A percentile compares a stretch with the other conserved stretches of the same genome.
Conservation (phyloP, 768 basidiomycete genomes). For the Mycena filopes region DNA sequence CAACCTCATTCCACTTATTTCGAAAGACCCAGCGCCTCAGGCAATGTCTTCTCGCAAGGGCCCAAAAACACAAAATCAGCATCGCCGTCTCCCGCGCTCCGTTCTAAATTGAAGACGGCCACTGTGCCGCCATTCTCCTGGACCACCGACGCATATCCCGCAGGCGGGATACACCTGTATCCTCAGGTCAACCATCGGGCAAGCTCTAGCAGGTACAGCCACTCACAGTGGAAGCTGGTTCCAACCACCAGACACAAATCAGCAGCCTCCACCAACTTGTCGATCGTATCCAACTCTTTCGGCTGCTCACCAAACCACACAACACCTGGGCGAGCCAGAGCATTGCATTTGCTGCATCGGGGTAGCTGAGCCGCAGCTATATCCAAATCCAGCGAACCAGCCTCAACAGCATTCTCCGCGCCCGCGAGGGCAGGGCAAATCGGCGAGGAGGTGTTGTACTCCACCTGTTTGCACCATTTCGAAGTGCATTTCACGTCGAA, state of each 20-base stretch:
- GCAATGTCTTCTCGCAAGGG: constrained; percentile 56
- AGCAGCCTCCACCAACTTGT: constrained; percentile 52
- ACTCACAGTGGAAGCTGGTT: constrained; percentile 62
- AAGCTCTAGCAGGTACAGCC: not conserved
- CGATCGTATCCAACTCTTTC: constrained; percentile 50
- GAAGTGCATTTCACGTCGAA: constrained; percentile 65
- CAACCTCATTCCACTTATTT: not conserved
- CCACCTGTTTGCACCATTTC: constrained; percentile 49
- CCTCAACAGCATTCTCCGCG: constrained; percentile 53
- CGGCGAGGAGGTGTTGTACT: constrained; percentile 54
- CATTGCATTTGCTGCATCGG: constrained; percentile 54
- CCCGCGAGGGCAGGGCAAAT: constrained; percentile 57
- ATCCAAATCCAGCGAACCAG: constrained; percentile 45
- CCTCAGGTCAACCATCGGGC: not conserved
- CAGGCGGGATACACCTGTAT: constrained; percentile 60
- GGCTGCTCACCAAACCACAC: constrained; percentile 69
- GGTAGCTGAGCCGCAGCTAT: constrained; percentile 55
- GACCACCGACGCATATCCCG: constrained; percentile 46
- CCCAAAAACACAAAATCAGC: constrained; percentile 62
- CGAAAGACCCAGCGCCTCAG: constrained; percentile 46
- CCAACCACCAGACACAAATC: constrained; percentile 67
- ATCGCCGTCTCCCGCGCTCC: constrained; percentile 46
- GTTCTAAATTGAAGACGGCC: constrained; percentile 53
- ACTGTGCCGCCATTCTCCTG: constrained; percentile 48
- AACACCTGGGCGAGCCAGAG: constrained; percentile 61